Base-by-base conservation (phyloP, 805 yeast genomes). In the Wickerhamiella hasegawae region DNA sequence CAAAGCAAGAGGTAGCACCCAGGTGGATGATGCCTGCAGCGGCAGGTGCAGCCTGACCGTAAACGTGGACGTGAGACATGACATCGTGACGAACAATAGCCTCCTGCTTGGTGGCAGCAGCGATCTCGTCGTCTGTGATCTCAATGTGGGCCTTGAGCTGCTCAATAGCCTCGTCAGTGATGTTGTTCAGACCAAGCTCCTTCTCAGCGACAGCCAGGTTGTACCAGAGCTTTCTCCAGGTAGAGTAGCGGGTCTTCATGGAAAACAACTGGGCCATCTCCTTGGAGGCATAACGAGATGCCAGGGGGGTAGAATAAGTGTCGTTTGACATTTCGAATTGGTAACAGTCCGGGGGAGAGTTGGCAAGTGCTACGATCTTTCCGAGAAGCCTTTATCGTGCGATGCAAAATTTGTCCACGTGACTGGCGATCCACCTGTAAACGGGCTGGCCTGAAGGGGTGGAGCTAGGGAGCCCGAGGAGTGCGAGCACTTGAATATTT, bases 1-100 rank as follows among this genome's bases (percentile, higher is more conserved):
- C 98, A 49, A 63, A 90, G 69, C 98, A 90, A 3, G 96, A 84
- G 18, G 98, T 90, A 32, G 98, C 98, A 54, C 98, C 98, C 52
- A 90, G 66, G 58, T 90, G 98, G 52, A 90, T 90, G 59, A 90
- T 87, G 47, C 97, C 97, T 25, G 97, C 87, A 24, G 98, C 98
- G 5, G 77, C 78, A 15, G 98, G 98, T 51, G 93, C 81, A 12
- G 81, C 73, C 49, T 76, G 68, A 46, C 98, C 98, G 57, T 80
- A 90, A 39, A 78, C 81, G 55, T 90, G 98, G 38, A 90, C 98
- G 51, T 90, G 98, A 38, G 97, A 94, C 98, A 90, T 90, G 49
- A 90, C 98, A 56, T 90, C 98, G 60, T 90, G 98, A 66, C 98
- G 80, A 39, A 90, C 97, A 57, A 79, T 84, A 35, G 97, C 94